Conservation (phyloP, 306 rosid species). For the Gillenia trifoliata region DNA sequence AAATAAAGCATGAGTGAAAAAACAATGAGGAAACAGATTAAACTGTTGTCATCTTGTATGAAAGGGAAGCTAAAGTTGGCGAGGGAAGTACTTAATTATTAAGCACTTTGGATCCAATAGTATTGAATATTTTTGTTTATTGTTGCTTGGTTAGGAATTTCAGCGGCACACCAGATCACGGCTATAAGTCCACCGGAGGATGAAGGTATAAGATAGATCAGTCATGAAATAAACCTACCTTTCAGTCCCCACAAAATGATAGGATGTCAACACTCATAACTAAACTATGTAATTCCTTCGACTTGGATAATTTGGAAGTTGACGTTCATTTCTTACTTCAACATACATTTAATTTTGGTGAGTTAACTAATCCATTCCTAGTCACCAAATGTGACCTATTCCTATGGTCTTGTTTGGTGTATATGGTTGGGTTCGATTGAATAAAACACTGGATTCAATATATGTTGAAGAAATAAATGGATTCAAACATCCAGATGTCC, state of each 20-base stretch:
- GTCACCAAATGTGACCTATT: background rate
- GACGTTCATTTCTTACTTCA: background rate
- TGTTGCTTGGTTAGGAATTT: too few relatives aligned
- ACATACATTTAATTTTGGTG: too few relatives aligned
- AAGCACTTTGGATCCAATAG: background rate
- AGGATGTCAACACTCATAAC: background rate
- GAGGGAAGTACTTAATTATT: background rate
- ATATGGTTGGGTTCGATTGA: background rate
- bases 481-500: too few relatives aligned
- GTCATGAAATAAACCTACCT: background rate
- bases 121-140: background rate
- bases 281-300: too few relatives aligned
- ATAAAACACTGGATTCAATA: background rate
- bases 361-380: background rate
- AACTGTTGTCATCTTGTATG: background rate
- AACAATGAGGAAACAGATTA: background rate
- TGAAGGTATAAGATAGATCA: too few relatives aligned
- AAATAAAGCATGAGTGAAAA: background rate
- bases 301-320: too few relatives aligned
- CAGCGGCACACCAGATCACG: too few relatives aligned
- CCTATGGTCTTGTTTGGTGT: background rate
- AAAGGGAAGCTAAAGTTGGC: background rate
- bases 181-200: too few relatives aligned
- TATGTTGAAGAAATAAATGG: too few relatives aligned
- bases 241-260: background rate